Base-by-base conservation (phyloP, 2,329 filamentous ascomycete genomes). In the Tolypocladium cylindrosporum region DNA sequence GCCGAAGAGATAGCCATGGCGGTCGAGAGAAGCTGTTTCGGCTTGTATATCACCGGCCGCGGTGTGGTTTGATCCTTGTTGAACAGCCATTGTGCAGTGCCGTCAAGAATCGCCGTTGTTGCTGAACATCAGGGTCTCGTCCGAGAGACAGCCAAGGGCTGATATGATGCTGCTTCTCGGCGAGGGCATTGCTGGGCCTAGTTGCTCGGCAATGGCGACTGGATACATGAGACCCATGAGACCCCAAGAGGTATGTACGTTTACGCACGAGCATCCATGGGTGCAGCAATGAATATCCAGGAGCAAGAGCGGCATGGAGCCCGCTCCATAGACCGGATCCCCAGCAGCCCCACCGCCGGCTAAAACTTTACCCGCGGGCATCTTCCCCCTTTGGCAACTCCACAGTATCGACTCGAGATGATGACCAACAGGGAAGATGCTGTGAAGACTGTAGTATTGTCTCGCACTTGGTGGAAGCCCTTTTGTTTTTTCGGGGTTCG, bases 1-100 rank as follows among this genome's bases (percentile, higher is more conserved):
- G 60, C 82, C 82, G 62, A 84, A 84, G 34, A 85, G 77, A 65
- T 81, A 83, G 54, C 78, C 77, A 62, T 81, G 77, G 34, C 71
- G 72, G 40, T 78, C 72, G 1, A 78, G 67, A 19, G 66, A 64
- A 6, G 63, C 62, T 39, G 61, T 61, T 37, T 68, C 62, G 41
- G 40, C 40, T 8, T 45, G 21, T 8, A 45, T 27, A 2, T 27
- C 43, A 14, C 21, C 21, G 7, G n/a, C 41, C 41, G n/a, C 10
- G 10, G n/a, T 4, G 41, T 21, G 9, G 41, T 13, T 43, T 27
- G 21, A 27, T 13, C 21, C 4, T 13, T 16, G 21, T 11, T 45
- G 21, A 24, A 16, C 21, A 14, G 43, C 43, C 43, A 45, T 45
- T 13, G 43, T 16, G 41, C 21, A 13, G 41, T 13, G n/a, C n/a